A percentile compares a stretch with the other conserved stretches of the same genome.
Evolutionary conservation across 257 asterid species (phyloP).

Genomic region (Eustoma russellianum): DNA sequence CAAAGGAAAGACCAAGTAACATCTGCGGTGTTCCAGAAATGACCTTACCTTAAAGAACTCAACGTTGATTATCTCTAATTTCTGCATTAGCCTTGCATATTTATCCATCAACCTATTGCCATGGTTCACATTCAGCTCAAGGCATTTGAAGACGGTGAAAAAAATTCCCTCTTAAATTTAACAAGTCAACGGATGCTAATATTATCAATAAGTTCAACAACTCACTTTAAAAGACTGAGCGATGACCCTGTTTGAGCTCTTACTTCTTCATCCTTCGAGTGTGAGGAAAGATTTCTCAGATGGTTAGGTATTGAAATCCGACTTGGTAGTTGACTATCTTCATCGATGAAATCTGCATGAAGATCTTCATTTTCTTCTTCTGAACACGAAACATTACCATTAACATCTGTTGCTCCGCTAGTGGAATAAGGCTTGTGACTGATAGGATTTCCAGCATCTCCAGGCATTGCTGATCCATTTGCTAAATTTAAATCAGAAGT

Average conservation of each 20-base stretch:
- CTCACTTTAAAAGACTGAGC: slow-evolving; percentile 77
- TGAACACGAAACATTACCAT: slow-evolving; percentile 46
- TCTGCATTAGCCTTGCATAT: slow-evolving; percentile 97
- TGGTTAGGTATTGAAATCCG: slow-evolving; percentile 59
- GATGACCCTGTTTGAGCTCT: slow-evolving; percentile 87
- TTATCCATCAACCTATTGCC: slow-evolving; percentile 82
- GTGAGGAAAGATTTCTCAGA: slow-evolving; percentile 47
- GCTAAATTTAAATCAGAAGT: slow-evolving; percentile 32
- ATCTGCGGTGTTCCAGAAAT: slow-evolving; percentile 10
- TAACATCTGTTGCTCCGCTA: slow-evolving; percentile 38
- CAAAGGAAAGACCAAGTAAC: slow-evolving; percentile 8
- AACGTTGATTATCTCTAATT: slow-evolving; percentile 78
- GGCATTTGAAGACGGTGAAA: slow-evolving; percentile 8
- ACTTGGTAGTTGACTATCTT: slow-evolving; percentile 99
- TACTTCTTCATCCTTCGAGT: slow-evolving; percentile 51
- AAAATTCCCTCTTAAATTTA: slow-evolving; percentile 3
- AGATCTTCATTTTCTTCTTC: slow-evolving; percentile 99
- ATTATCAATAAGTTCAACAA: slow-evolving; percentile 2
- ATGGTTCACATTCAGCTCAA: slow-evolving; percentile 24
- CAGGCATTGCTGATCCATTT: slow-evolving; percentile 42
- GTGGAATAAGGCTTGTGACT: slow-evolving; percentile 26
- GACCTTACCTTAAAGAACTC: slow-evolving; percentile 81
- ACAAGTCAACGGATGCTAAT: not conserved
- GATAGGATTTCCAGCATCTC: slow-evolving; percentile 37
- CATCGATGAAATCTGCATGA: slow-evolving; percentile 97